Evolutionary conservation across 768 basidiomycete species (phyloP), one percentile per base, ranked within the genome.

Genomic region (Cytidiella melzeri): DNA sequence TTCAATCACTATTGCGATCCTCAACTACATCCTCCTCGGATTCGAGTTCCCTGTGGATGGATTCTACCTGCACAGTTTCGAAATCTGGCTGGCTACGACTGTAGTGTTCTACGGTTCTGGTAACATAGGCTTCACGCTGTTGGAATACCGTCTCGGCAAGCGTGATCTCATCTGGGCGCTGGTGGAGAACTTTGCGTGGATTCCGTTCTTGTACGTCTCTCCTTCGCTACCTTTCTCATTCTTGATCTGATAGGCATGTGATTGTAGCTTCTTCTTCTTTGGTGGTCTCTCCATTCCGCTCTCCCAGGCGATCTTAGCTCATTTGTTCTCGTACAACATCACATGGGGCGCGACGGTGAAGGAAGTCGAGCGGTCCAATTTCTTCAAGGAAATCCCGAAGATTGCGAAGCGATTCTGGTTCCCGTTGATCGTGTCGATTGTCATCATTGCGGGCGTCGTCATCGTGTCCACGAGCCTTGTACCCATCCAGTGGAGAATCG

Each of bases 321-420:
- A 87, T 55, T 50, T 84, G 67, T 84, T 87, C 65, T 84, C 82
- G 5, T 85, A 84, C 68, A 83, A 87, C 64, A 85, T 85, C 58
- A 76, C 77, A 9, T 90, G 87, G 88, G 77, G 79, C 20, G 81
- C 86, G 4, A 90, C 87, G 3, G 79, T 79, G 57, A 89, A 90
- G 77, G 87, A 88, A 64, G 88, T 93, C 39, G 84, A 92, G 66
- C 76, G 80, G 47, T 88, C 86, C 12, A 93, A 92, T 59, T 92
- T 95, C 73, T 92, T 89, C 77, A 80, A 86, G 53, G 92, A 95
- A 66, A 80, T 92, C 5, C 92, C 92, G 2, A 79, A 80, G 54
- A 92, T 94, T 57, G 69, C 82, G 64, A 84, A 83, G 57, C 82
- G 89, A 5, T 94, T 89, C 70, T 83, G 85, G 76, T 67, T 80